Percentiles rank a stretch among this genome's conserved stretches.
Conservation (phyloP, 805 yeast species). For the Sporopachydermia quercuum region DNA sequence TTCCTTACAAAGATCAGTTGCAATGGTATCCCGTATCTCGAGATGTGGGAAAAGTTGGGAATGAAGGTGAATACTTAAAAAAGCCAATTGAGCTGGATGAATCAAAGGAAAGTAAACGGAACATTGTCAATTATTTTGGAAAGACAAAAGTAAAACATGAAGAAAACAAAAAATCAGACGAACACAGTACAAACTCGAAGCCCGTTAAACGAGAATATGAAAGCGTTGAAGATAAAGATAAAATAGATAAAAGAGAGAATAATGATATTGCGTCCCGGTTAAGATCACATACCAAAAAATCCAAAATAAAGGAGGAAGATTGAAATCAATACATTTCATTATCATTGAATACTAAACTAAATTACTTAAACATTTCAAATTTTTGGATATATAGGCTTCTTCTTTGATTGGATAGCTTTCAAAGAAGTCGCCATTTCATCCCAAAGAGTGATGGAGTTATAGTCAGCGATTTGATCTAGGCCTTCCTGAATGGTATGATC, state of each 20-base stretch:
- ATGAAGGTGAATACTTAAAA: conserved; percentile 29
- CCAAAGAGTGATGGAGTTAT: conserved; percentile 25
- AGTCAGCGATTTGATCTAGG: conserved; percentile 35
- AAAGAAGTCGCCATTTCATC: conserved; percentile 18
- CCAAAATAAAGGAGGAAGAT: too few species aligned
- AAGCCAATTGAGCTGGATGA: conserved; percentile 13
- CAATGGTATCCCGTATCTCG: conserved; percentile 39
- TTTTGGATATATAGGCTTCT: conserved; percentile 16
- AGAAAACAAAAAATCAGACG: conserved; percentile 3
- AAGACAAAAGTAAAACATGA: conserved; percentile 5
- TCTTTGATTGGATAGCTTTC: conserved; percentile 14
- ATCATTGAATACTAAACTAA: too few species aligned
- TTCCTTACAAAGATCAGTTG: conserved; percentile 22
- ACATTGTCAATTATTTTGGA: conserved; percentile 8
- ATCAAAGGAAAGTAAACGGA: conserved; percentile 10
- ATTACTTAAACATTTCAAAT: too few species aligned
- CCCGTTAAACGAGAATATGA: neutral
- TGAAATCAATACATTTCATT: too few species aligned
- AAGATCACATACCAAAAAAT: too few species aligned
- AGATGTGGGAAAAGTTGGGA: conserved; percentile 48
- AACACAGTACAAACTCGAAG: neutral
- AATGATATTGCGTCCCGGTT: too few species aligned
- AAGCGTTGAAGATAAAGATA: neutral
- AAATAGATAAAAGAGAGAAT: too few species aligned
- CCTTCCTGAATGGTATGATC: conserved; percentile 30